These are phyloP conservation scores for Magnusiomyces sp. DNA, from an alignment of 1,139 yeast genomes.

Conservation along the genomic window DNA sequence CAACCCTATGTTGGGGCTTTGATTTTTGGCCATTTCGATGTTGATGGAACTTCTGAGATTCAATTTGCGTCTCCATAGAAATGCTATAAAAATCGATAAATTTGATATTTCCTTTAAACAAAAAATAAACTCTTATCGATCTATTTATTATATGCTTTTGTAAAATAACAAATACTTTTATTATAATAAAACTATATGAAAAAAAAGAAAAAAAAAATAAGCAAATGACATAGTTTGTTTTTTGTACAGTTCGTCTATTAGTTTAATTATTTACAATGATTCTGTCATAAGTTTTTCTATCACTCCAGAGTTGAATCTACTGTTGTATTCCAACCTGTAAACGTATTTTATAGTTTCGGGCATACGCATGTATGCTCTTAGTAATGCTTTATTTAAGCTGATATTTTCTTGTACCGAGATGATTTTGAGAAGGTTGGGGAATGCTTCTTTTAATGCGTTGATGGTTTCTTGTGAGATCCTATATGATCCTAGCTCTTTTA, in stretches of 20 bases:
- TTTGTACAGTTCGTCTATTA: not conserved
- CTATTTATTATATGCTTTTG: not conserved
- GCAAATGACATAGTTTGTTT: not conserved
- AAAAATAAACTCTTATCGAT: too few species aligned
- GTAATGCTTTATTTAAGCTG: not conserved
- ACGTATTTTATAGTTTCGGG: not conserved
- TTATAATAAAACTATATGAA: not conserved
- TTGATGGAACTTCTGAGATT: conserved; percentile 25
- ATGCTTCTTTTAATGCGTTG: not conserved
- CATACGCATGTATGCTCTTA: not conserved
- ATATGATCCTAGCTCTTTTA: not conserved
- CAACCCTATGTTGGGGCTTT: conserved; percentile 88
- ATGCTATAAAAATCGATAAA: too few species aligned
- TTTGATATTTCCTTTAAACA: too few species aligned
- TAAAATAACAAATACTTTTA: not conserved
- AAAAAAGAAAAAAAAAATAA: not conserved
- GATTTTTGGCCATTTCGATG: conserved; percentile 53
- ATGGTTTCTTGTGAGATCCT: not conserved
- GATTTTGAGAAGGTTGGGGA: not conserved
- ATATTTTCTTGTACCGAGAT: not conserved
- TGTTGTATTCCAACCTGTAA: not conserved
- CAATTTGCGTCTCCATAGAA: conserved; percentile 3
- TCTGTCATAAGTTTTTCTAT: not conserved
- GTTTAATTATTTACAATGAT: not conserved
- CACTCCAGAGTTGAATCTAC: not conserved